Base-by-base conservation (phyloP, 106 monocot species). In the Dendrobium catenatum region DNA sequence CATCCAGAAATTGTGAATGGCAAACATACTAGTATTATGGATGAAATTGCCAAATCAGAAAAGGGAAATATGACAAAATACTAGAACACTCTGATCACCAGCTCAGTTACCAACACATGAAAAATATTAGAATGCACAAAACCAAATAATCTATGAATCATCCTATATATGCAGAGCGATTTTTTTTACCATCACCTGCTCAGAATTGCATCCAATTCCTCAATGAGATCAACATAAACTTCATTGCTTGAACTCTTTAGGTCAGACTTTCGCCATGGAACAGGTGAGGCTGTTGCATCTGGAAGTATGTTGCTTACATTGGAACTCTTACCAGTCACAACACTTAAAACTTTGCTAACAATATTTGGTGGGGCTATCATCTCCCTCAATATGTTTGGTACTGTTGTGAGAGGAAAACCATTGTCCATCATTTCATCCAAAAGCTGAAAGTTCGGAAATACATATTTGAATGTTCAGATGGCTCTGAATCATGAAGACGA, bases 391-490 rank as follows among this genome's bases (percentile, higher is more conserved):
- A 97, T 90, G 44, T 89, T 97, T 79, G 94, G 90, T 87, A 94
- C 97, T 44, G 97, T 97, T 77, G 92, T 97, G 55, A 97, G 88
- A 48, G 94, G 97, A 84, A 91, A 92, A 76, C 97, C 94, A 78
- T 94, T 94, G 86, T 94, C 97, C 89, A 94, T 90, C 97, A 97
- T 97, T 84, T 97, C 97, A 88, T 97, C 97, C 84, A 97, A 86
- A 78, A 96, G 91, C 96, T 94, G 90, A 82, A 91, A 72, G 46
- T 56, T 47, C 16, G 19, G 58, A 82, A 78, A 81, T 72, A 55
- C 37, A 81, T 74, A 66, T 44, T 61, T 37, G 40, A 81, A 76
- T 67, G 49, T 68, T 78, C 76, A 37, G 20, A 79, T 19, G 41
- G 72, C 72, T 72, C 43, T 27, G 31, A 72, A 68, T 13, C 48